Evolutionary conservation across 192 early-diverging fungal species (phyloP).

Genomic region (Neocallimastix lanati): DNA sequence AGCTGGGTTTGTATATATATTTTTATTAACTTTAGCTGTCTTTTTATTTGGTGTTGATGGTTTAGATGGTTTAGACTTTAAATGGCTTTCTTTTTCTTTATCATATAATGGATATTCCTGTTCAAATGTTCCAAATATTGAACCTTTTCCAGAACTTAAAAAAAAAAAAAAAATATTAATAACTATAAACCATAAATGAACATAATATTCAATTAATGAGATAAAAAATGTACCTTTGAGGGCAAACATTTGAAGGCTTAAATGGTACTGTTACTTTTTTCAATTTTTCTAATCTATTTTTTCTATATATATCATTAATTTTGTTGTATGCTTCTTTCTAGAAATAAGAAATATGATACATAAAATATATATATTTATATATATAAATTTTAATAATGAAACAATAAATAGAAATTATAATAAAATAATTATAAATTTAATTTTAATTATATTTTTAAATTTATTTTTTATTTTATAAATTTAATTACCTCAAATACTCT

Average conservation of each 20-base stretch:
- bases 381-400: background rate
- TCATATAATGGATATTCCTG: conserved; percentile 23
- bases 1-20: conserved; percentile 28
- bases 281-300: conserved; percentile 23
- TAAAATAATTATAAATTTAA: too few relatives aligned
- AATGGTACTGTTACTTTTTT: conserved; percentile 25
- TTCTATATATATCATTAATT: conserved; percentile 17
- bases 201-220: too few relatives aligned
- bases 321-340: conserved; percentile 37
- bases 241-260: conserved; percentile 26
- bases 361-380: background rate
- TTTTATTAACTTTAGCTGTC: conserved; percentile 12
- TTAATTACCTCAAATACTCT: conserved; percentile 31
- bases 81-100: conserved; percentile 11
- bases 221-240: conserved; percentile 19
- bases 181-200: too few relatives aligned
- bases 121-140: conserved; percentile 28
- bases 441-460: background rate
- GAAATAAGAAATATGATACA: too few relatives aligned
- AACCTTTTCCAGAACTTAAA: conserved; percentile 32
- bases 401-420: background rate
- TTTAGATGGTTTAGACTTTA: conserved; percentile 5
- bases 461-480: background rate
- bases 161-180: too few relatives aligned
- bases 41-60: conserved; percentile 8